A percentile compares a stretch with the other conserved stretches of the same genome.
phyloP scores from a whole-genome alignment of 176 grass and related monocot genomes.

The Paspalum vaginatum region DNA sequence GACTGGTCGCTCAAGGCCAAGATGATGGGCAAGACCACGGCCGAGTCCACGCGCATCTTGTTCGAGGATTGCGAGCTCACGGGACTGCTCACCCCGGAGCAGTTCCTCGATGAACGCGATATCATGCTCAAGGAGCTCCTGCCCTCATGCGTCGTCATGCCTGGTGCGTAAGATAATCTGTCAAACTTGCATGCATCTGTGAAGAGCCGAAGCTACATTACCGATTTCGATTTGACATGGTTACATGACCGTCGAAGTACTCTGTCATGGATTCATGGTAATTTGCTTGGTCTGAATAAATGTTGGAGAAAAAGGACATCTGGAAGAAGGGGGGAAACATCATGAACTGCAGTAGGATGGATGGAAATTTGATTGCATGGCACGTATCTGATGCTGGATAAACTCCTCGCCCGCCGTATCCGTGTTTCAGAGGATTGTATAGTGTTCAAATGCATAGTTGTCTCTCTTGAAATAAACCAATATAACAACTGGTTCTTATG shows the following conservation, averaged over 20 bases:
- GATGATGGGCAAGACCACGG: constrained; percentile 94
- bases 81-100: constrained; percentile 72
- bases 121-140: constrained; percentile 76
- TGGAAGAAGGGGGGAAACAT: not conserved
- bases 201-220: not conserved
- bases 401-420: no score
- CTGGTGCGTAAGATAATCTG: constrained; percentile 47
- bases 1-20: constrained; percentile 90
- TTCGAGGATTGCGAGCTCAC: constrained; percentile 66
- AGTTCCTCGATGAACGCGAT: constrained; percentile 79
- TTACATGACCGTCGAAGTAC: not conserved
- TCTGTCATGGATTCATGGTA: not conserved
- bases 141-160: constrained; percentile 63
- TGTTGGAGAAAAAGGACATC: not conserved
- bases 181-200: no score
- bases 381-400: no score
- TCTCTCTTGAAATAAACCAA: no score
- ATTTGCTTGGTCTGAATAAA: not conserved
- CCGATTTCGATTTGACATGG: not conserved
- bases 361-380: no score
- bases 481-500: no score
- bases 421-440: no score
- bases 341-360: not conserved
- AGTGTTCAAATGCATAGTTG: no score
- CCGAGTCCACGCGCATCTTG: constrained; percentile 73